Conservation (phyloP, 78 protist species). For the Dictyostelium brefeldianum region DNA sequence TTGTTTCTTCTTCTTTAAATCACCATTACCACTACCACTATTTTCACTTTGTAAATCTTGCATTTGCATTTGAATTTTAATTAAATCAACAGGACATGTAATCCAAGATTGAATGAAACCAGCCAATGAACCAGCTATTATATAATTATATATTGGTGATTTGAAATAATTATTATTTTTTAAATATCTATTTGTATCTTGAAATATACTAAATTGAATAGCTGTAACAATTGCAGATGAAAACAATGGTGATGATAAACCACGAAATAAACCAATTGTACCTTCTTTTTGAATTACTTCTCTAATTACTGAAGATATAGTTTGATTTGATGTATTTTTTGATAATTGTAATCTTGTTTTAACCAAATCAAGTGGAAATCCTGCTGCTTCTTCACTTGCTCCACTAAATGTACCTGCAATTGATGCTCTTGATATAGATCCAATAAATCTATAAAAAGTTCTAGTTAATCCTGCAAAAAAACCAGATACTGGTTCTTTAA, state of each 20-base stretch:
- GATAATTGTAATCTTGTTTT: slow-evolving; percentile 56
- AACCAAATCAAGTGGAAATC: slow-evolving; percentile 28
- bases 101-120: slow-evolving; percentile 50
- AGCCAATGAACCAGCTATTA: not conserved
- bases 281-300: slow-evolving; percentile 37
- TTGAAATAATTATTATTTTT: not conserved
- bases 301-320: not conserved
- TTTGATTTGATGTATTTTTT: not conserved
- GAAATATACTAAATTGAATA: slow-evolving; percentile 35
- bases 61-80: slow-evolving; percentile 42
- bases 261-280: slow-evolving; percentile 43
- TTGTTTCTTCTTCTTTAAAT: not conserved
- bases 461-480: slow-evolving; percentile 5
- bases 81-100: slow-evolving; percentile 36
- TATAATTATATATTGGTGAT: not conserved
- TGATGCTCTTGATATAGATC: not conserved
- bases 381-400: slow-evolving; percentile 66
- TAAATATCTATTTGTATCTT: not conserved
- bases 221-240: slow-evolving; percentile 14
- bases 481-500: too few species aligned
- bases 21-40: not conserved
- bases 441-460: not conserved
- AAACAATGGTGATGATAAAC: slow-evolving; percentile 32
- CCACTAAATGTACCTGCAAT: slow-evolving; percentile 77
- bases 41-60: not conserved